Percentiles rank a stretch among this genome's conserved stretches.
These are phyloP conservation scores for Rhizopogon vulgaris DNA, from an alignment of 768 basidiomycete species.

Conservation along the genomic window DNA sequence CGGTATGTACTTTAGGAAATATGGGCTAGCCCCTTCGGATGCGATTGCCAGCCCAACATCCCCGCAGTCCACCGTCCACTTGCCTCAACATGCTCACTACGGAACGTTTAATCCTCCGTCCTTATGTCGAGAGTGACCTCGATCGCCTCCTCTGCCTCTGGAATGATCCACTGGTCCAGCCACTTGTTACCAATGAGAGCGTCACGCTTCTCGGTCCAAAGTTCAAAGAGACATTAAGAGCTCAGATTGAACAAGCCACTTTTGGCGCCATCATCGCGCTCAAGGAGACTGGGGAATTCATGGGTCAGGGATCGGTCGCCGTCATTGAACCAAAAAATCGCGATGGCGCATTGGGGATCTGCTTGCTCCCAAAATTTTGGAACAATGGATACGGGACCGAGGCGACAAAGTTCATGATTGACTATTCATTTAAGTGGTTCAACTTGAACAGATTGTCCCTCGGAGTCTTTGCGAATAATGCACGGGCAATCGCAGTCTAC, in stretches of 20 bases:
- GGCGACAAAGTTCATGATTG: conserved; percentile 32
- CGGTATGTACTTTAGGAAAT: neutral
- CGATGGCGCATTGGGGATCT: conserved; percentile 28
- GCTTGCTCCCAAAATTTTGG: conserved; percentile 28
- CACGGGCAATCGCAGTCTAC: conserved; percentile 33
- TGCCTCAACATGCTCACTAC: conserved; percentile 22
- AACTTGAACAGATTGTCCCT: conserved; percentile 36
- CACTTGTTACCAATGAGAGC: conserved; percentile 11
- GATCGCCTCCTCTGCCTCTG: conserved; percentile 22
- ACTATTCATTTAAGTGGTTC: conserved; percentile 34
- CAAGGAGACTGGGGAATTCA: conserved; percentile 23
- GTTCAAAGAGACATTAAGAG: conserved; percentile 13
- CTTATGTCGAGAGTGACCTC: conserved; percentile 26
- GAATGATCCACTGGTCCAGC: conserved; percentile 24
- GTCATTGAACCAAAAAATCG: conserved; percentile 21
- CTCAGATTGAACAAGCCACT: conserved; percentile 18
- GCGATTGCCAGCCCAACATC: no score
- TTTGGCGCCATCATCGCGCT: conserved; percentile 24
- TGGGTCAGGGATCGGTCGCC: conserved; percentile 26
- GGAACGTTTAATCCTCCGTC: conserved; percentile 27
- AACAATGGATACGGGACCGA: conserved; percentile 37
- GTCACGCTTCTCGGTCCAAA: conserved; percentile 10
- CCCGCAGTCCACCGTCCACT: neutral
- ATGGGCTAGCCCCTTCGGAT: neutral
- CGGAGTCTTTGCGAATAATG: conserved; percentile 32